Conservation (phyloP, 2,329 filamentous ascomycete species). For the Ophiostoma quercus region DNA sequence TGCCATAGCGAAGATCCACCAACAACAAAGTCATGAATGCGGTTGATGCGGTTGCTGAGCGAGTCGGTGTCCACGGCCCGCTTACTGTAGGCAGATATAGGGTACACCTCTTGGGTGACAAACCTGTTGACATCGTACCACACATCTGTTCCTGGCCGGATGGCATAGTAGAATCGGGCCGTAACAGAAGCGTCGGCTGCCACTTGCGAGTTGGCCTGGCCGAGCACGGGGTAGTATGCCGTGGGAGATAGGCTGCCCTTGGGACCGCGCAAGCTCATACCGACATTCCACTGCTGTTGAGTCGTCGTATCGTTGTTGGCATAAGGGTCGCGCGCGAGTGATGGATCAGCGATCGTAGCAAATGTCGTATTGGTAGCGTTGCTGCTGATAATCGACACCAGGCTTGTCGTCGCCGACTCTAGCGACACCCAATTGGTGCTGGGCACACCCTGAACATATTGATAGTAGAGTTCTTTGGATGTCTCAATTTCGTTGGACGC, state of each 20-base stretch:
- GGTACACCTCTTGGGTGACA: background rate
- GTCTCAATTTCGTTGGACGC: background rate
- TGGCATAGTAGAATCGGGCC: background rate
- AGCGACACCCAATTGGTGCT: background rate
- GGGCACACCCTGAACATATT: background rate
- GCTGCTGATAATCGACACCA: background rate
- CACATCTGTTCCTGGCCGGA: background rate
- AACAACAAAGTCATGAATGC: slow-evolving; percentile 24
- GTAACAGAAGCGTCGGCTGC: background rate
- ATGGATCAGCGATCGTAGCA: background rate
- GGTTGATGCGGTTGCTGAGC: slow-evolving; percentile 21
- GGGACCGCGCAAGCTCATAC: background rate
- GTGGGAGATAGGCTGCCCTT: background rate
- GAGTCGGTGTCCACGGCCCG: slow-evolving; percentile 20
- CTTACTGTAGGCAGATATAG: background rate
- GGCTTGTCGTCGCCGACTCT: background rate
- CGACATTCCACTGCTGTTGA: background rate
- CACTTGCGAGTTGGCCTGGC: background rate
- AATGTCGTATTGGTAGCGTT: background rate
- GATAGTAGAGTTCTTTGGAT: background rate
- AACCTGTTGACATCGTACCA: background rate
- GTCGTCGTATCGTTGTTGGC: background rate
- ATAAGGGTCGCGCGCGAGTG: background rate
- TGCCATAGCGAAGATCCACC: slow-evolving; percentile 18
- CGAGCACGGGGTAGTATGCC: background rate